phyloP scores from a whole-genome alignment of 2,329 filamentous ascomycete genomes.

The Xylariales sp. region DNA sequence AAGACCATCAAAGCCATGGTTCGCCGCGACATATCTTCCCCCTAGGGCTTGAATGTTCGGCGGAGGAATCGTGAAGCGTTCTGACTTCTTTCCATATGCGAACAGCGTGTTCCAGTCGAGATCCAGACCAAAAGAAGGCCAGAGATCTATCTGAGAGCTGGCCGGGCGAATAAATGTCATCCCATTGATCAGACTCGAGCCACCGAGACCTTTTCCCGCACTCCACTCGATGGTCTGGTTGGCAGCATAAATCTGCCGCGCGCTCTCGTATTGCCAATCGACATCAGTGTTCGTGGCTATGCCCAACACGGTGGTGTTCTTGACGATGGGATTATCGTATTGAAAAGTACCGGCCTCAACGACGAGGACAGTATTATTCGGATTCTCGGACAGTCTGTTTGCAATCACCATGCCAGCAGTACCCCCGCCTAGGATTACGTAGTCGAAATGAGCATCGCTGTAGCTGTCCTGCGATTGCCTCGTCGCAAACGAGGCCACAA shows the following conservation, averaged over 20 bases:
- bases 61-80: slow-evolving; percentile 11
- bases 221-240: too few species aligned
- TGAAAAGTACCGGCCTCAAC: too few species aligned
- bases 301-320: slow-evolving; percentile 31
- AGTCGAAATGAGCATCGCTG: slow-evolving; percentile 4
- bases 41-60: neutral
- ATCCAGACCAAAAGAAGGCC: too few species aligned
- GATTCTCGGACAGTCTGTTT: neutral
- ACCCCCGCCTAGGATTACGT: slow-evolving; percentile 5
- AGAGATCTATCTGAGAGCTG: too few species aligned
- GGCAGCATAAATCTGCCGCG: too few species aligned
- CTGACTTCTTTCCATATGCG: slow-evolving; percentile 21
- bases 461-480: neutral
- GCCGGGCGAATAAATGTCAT: too few species aligned
- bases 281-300: too few species aligned
- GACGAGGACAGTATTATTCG: neutral
- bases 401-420: slow-evolving; percentile 1
- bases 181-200: too few species aligned
- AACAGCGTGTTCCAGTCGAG: too few species aligned
- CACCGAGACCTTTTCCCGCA: too few species aligned
- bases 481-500: too few species aligned
- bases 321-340: slow-evolving; percentile 20
- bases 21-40: slow-evolving; percentile 15
- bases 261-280: too few species aligned
- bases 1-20: slow-evolving; percentile 24